Evolutionary conservation across 192 early-diverging fungal genomes (phyloP), one percentile per base, ranked within the genome.

Genomic region (Bifiguratus adelaidae): DNA sequence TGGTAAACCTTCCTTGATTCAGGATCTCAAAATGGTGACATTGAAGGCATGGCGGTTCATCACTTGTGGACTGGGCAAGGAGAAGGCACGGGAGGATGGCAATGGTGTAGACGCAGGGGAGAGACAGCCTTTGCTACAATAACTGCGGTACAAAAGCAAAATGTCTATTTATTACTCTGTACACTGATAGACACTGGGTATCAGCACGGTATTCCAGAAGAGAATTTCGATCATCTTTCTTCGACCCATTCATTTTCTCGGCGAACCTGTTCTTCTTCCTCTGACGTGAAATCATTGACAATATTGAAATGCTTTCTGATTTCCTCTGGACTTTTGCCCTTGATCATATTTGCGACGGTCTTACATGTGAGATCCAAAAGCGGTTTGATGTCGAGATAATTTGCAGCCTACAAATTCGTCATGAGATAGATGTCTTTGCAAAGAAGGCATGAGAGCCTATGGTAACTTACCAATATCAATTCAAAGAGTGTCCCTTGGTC

Each of bases 401-500:
- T 92, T 2, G 91, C 91, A 2, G 91, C 90, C 29, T 55, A 44
- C n/a, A 44, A 30, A 30, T 11, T 28, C 19, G 4, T 27, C 5
- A 23, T 9, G 37, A 22, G 21, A 37, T 19, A 32, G 29, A 30
- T 7, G 22, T 44, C 7, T 13, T 0, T 13, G 37, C 4, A 40
- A 8, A 1, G 15, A 5, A 11, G 1, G 5, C 0, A 11, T 6
- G 16, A 0, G 5, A 5, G 5, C 7, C 15, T 40, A 4, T 40
- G 5, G 16, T 4, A 40, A 40, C 11, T 51, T 56, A 71, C 84
- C 50, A 91, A 57, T 42, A 95, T 89, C 28, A 95, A 67, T 48
- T 95, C 92, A 63, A 85, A 93, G 36, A 95, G 58, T 1, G 92
- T 93, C 19, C 88, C 92, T 65, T 95, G 92, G 63, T 95, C 92